Evolutionary conservation across 164 flowering plant species (phyloP), one percentile per base, ranked within the genome.

Genomic region (Sedum album): DNA sequence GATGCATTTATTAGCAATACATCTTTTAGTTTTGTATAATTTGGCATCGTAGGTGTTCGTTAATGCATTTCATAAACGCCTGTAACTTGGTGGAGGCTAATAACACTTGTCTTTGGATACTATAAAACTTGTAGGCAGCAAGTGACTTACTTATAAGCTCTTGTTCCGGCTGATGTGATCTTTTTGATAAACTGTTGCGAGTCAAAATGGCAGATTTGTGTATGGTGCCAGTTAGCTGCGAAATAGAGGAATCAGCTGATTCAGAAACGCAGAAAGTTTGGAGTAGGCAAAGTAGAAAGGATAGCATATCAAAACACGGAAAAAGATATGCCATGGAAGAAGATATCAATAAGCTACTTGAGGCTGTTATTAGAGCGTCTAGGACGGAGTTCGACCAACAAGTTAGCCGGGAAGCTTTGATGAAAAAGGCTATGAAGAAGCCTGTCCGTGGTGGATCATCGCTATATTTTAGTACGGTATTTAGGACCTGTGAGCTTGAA

Each of bases 401-500:
- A 70, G 68, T 39, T 53, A 69, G 73, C 49, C 78, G 67, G 60
- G 79, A 80, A 5, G 17, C 74, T 39, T 55, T 76, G 21, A 65
- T 70, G 38, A 88, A 81, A 76, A 83, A 81, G 68, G 79, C 85
- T 55, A 74, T 79, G 79, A 93, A 93, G 78, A 81, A 74, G 70
- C 96, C 97, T 25, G 76, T 93, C 18, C 78, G 84, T 75, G 83
- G 71, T 35, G 77, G 84, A 28, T 75, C 80, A 28, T 73, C 88
- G 67, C 85, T 77, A 26, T 70, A 79, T 28, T 76, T 86, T 1
- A 88, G 91, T 20, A 83, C 87, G 96, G 96, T 35, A 81, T 91
- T 84, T 97, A 9, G 92, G 85, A 67, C 68, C 88, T 65, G 84
- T 80, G 60, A 82, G 84, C 60, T 75, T 91, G 79, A 93, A 93